Conservation (phyloP, 169 alveolate genomes). For the Cryptosporidium sp. region DNA sequence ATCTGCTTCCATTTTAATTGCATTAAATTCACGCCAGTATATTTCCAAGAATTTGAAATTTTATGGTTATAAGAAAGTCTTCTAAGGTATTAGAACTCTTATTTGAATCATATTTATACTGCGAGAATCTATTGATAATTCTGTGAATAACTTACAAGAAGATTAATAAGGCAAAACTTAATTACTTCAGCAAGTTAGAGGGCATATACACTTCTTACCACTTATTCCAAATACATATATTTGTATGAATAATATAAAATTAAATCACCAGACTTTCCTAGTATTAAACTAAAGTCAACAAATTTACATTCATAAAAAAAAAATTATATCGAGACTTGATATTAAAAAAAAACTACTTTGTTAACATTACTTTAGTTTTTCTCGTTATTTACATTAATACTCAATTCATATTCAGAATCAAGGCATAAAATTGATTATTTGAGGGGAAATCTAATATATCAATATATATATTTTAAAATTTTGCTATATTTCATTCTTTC, state of each 20-base stretch:
- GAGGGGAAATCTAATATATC: not conserved
- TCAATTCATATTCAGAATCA: not conserved
- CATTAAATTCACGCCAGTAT: no score
- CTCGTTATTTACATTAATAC: not conserved
- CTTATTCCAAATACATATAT: not conserved
- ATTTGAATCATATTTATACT: no score
- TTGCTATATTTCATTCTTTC: no score
- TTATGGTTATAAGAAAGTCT: not conserved
- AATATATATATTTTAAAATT: not conserved
- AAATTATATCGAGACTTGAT: not conserved
- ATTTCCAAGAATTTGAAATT: not conserved
- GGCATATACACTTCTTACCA: not conserved
- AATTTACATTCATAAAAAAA: no score
- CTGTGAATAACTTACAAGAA: not conserved
- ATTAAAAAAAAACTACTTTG: no score
- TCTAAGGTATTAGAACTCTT: not conserved
- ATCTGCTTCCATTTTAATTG: not conserved
- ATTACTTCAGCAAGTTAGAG: slow-evolving; percentile 10
- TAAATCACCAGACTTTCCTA: not conserved
- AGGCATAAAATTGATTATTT: not conserved
- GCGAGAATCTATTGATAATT: not conserved
- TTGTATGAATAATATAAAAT: not conserved
- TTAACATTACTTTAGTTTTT: no score
- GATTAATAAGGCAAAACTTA: not conserved
- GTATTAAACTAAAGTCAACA: slow-evolving; percentile 5